Evolutionary conservation across 2,329 filamentous ascomycete genomes (phyloP), one percentile per base, ranked within the genome.

Genomic region (Juglanconis oblonga): DNA sequence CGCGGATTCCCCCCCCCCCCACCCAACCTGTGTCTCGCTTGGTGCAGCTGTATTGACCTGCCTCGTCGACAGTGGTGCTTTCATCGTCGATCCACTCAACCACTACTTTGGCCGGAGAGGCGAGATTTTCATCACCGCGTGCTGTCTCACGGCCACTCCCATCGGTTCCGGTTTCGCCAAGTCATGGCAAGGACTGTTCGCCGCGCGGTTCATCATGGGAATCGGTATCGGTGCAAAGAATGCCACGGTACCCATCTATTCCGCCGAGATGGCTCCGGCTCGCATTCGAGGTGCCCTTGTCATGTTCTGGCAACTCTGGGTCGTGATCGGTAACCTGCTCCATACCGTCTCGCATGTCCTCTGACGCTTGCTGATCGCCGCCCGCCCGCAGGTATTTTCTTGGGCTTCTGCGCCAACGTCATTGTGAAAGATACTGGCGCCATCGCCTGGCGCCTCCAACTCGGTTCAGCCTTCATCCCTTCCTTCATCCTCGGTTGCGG

Each of bases 111-210:
- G 79, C 8, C 78, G 79, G 10, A 74, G 79, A 6, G 78, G 86
- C 57, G 88, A 86, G 17, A 92, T 94, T 64, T 93, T 92, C 73
- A 76, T 91, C 59, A 86, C 90, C 5, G 90, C 88, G 50, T 83
- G 89, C 63, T 87, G 93, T 69, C 89, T 87, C 68, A 76, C 91
- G 35, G 80, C 89, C 69, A 80, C 88, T 2, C 85, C 88, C 1
- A 84, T 92, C 63, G 88, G 87, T n/a, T 86, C 83, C 56, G 89
- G 84, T 0, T 89, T 91, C 64, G 85, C 87, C 57, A 84, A 89
- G 63, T 87, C 81, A 0, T 94, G 90, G 89, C 80, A 78, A 70
- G 84, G 91, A 67, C 83, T 92, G 65, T 81, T 95, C 61, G 79
- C 84, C 47, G 87, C 86, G 52, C 86, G 91, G 47, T 82, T 94